phyloP scores from a whole-genome alignment of 2,329 filamentous ascomycete species.

The Mollisiaceae sp. region DNA sequence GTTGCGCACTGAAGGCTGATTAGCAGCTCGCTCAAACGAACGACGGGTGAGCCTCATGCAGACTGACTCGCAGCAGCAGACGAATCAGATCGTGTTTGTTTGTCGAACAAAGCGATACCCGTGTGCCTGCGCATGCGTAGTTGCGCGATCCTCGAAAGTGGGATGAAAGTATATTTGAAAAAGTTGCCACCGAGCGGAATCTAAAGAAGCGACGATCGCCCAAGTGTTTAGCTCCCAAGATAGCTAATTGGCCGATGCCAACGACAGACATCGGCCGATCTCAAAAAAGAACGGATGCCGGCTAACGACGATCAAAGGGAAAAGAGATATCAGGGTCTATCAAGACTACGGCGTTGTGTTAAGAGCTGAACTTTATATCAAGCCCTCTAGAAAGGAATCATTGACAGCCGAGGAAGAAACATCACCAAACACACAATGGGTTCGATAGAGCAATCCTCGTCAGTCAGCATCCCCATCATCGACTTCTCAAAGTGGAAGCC shows the following conservation, averaged over 20 bases:
- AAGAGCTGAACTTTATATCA: not conserved
- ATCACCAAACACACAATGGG: constrained; percentile 17
- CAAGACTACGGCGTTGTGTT: too few relatives aligned
- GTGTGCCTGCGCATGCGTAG: not conserved
- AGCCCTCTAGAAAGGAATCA: not conserved
- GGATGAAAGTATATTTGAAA: not conserved
- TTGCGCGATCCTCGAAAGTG: constrained; percentile 6
- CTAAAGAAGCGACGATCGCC: not conserved
- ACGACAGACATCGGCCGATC: not conserved
- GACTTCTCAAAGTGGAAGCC: constrained; percentile 29
- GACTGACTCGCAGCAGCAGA: not conserved
- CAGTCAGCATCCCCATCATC: constrained; percentile 32
- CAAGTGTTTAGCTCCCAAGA: not conserved
- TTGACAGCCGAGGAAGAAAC: not conserved
- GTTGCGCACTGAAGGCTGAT: not conserved
- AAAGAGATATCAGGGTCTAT: not conserved
- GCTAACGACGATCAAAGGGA: not conserved
- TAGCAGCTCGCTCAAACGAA: too few relatives aligned
- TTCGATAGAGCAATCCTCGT: constrained; percentile 15
- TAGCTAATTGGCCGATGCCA: not conserved
- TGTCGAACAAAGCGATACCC: not conserved
- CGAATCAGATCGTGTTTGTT: not conserved
- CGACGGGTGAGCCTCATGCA: not conserved
- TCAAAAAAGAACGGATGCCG: not conserved
- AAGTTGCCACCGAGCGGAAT: not conserved